Conservation (phyloP, 495 filamentous ascomycete species). For the Pseudoneurospora amorphoporcata region DNA sequence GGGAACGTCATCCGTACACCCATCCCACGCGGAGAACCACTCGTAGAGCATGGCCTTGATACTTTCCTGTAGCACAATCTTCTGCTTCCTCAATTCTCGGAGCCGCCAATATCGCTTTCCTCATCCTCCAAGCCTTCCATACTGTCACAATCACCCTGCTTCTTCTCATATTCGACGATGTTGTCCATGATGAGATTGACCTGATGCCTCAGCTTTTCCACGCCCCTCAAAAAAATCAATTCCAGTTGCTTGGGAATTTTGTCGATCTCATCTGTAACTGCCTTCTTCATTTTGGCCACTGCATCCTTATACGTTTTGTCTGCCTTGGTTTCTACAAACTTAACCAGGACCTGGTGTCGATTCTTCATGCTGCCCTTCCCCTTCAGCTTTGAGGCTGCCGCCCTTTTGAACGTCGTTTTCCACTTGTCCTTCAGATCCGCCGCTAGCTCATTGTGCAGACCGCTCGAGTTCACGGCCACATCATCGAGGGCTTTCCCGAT, state of each 20-base stretch:
- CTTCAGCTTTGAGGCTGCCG: neutral
- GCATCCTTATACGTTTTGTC: neutral
- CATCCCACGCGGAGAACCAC: neutral
- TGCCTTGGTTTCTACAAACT: neutral
- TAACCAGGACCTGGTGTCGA: neutral
- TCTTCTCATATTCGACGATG: slow-evolving; percentile 1
- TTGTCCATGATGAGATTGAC: slow-evolving; percentile 3
- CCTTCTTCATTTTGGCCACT: neutral
- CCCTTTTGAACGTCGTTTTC: slow-evolving; percentile 2
- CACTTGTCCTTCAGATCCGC: neutral
- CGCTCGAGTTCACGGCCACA: neutral
- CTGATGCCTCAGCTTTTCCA: neutral
- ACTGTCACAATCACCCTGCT: neutral
- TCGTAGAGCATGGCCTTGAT: neutral
- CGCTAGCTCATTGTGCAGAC: neutral
- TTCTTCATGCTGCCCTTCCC: neutral
- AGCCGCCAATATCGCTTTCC: neutral
- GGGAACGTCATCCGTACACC: neutral
- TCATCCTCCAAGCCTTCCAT: neutral
- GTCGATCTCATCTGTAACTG: neutral
- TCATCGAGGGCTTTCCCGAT: neutral
- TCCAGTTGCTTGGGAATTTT: neutral
- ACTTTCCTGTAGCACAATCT: neutral
- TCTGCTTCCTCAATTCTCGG: neutral
- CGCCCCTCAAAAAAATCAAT: neutral